A percentile compares a stretch with the other conserved stretches of the same genome.
Evolutionary conservation across 176 grass and related monocot genomes (phyloP).

Genomic region (Thalia dealbata): DNA sequence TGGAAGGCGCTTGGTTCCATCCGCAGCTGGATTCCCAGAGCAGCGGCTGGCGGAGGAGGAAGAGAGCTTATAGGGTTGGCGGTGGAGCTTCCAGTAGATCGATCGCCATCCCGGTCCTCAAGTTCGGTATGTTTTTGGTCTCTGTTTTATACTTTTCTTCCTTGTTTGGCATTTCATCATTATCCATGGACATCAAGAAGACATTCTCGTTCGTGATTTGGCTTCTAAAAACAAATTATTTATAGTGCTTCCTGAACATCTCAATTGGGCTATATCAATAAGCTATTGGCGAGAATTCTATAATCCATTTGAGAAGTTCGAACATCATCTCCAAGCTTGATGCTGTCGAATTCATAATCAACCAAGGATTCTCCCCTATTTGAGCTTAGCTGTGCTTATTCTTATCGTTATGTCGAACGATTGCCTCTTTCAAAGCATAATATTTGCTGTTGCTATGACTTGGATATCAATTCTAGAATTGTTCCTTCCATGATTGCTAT

Average conservation of each 20-base stretch:
- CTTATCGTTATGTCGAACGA: not conserved
- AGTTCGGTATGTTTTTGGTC: not conserved
- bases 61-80: not conserved
- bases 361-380: not conserved
- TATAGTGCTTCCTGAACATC: not conserved
- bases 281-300: not conserved
- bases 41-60: not conserved
- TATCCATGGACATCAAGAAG: not conserved
- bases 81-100: slow-evolving; percentile 3
- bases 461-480: too few species aligned
- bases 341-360: not conserved
- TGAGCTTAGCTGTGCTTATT: not conserved
- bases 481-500: too few species aligned
- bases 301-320: not conserved
- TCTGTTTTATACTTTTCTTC: not conserved
- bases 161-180: not conserved
- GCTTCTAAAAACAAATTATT: not conserved
- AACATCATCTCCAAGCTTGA: not conserved
- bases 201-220: not conserved
- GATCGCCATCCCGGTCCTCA: not conserved
- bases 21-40: not conserved
- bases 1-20: not conserved
- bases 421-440: not conserved
- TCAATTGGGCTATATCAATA: not conserved
- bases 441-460: not conserved